These are phyloP conservation scores for Monotropa hypopitys DNA, from an alignment of 179 eudicot species.

Conservation along the genomic window DNA sequence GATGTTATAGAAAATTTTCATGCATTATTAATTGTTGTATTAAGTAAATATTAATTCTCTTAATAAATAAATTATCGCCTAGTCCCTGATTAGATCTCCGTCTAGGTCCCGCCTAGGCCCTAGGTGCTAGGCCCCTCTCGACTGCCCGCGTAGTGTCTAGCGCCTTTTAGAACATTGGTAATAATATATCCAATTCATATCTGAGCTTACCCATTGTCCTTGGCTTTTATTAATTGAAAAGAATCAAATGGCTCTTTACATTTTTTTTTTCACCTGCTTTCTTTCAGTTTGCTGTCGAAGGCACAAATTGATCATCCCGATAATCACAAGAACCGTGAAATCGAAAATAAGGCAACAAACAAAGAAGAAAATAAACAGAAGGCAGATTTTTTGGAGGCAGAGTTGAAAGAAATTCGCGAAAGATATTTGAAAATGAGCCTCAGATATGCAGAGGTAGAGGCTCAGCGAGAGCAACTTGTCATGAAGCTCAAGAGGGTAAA, in stretches of 20 bases:
- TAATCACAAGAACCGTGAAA: conserved; percentile 8
- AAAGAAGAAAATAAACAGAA: conserved; percentile 7
- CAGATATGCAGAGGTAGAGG: conserved; percentile 68
- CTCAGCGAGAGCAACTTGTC: conserved; percentile 62
- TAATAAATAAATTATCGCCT: no score
- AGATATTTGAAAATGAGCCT: conserved; percentile 53
- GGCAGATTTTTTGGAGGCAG: conserved; percentile 23
- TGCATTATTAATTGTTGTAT: no score
- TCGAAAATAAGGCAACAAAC: conserved; percentile 11
- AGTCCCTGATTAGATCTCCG: no score
- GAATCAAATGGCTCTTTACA: no score
- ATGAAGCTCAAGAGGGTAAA: conserved; percentile 40
- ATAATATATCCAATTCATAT: neutral
- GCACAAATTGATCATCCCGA: conserved; percentile 13
- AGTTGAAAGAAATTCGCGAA: conserved; percentile 50
- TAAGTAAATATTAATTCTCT: no score
- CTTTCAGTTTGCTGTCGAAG: conserved; percentile 29
- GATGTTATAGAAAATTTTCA: no score
- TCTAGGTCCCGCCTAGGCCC: no score
- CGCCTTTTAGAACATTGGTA: no score
- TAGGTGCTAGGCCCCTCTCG: no score
- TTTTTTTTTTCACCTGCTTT: neutral
- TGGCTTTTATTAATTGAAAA: neutral
- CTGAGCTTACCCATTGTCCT: neutral
- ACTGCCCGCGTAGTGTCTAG: no score